Base-by-base conservation (phyloP, 768 basidiomycete genomes). In the Amanita fuliginea region DNA sequence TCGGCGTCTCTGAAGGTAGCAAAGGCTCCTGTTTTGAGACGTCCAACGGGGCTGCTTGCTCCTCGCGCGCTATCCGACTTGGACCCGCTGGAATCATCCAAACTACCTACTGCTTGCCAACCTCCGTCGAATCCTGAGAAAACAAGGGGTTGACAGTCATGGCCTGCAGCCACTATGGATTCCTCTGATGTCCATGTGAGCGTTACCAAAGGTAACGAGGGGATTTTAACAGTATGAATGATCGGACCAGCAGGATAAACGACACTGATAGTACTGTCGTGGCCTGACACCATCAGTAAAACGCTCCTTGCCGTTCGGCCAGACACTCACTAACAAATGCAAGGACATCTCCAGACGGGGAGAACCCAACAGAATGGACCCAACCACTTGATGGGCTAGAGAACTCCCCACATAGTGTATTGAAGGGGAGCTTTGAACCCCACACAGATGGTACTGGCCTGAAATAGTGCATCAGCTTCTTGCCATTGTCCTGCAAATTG, bases 341-440 rank as follows among this genome's bases (percentile, higher is more conserved):
- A 49, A 99, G 74, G 0, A 77, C 76, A 57, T 98, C 87, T n/a
- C 96, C 96, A 7, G 88, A 89, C 3, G 95, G 96, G 19, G 95
- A 98, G 70, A 99, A 99, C 1, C 83, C 87, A 42, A 98, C 89
- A 16, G 86, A 73, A 57, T 98, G 96, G 1, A 99, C 93, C 96
- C 96, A 99, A 9, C 96, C 96, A 35, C 96, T 96, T 36, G 83
- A 77, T 0, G 90, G 83, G 58, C 85, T 90, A 33, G 74, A 62
- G 62, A 87, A 99, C 64, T 98, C 96, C 41, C 93, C 96, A 55
- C 94, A 98, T 52, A 99, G 73, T 1, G 96, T 97, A 63, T 94
- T 95, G 75, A 98, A 98, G 0, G 96, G 96, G 0, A 99, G 73
- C 58, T 93, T 93, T 51, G 93, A 91, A n/a, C 96, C 96, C 96